These are phyloP conservation scores for Spergularia bocconei DNA, from an alignment of 148 eudicot species.

Conservation along the genomic window DNA sequence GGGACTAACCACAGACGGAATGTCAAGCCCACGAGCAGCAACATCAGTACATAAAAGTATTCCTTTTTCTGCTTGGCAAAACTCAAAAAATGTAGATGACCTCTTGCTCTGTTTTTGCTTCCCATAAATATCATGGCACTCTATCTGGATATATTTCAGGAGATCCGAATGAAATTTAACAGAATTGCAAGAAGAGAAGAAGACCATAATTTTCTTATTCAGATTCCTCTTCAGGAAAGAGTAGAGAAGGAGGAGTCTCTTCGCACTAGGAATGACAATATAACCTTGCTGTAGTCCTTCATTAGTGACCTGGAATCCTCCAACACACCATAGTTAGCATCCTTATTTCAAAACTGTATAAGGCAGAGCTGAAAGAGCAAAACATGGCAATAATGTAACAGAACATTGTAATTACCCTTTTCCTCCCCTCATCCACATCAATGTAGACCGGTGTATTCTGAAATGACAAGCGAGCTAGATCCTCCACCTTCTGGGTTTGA, in stretches of 20 bases:
- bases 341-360: neutral
- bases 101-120: slow-evolving; percentile 91
- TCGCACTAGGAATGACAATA: slow-evolving; percentile 75
- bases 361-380: neutral
- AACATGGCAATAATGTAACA: neutral
- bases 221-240: slow-evolving; percentile 71
- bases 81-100: slow-evolving; percentile 72
- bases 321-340: neutral
- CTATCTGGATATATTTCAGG: slow-evolving; percentile 60
- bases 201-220: slow-evolving; percentile 90
- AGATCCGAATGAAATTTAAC: slow-evolving; percentile 90
- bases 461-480: slow-evolving; percentile 89
- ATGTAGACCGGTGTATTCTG: slow-evolving; percentile 66
- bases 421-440: slow-evolving; percentile 86
- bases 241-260: slow-evolving; percentile 78
- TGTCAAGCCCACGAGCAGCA: slow-evolving; percentile 98
- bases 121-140: slow-evolving; percentile 86
- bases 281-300: slow-evolving; percentile 96
- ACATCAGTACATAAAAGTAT: slow-evolving; percentile 92
- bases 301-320: slow-evolving; percentile 68
- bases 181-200: slow-evolving; percentile 94
- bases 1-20: slow-evolving; percentile 80
- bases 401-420: slow-evolving; percentile 47
- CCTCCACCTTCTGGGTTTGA: slow-evolving; percentile 92
- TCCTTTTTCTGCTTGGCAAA: slow-evolving; percentile 82